Evolutionary conservation across 148 eudicot genomes (phyloP).

Genomic region (Rhododendron mucronatum): DNA sequence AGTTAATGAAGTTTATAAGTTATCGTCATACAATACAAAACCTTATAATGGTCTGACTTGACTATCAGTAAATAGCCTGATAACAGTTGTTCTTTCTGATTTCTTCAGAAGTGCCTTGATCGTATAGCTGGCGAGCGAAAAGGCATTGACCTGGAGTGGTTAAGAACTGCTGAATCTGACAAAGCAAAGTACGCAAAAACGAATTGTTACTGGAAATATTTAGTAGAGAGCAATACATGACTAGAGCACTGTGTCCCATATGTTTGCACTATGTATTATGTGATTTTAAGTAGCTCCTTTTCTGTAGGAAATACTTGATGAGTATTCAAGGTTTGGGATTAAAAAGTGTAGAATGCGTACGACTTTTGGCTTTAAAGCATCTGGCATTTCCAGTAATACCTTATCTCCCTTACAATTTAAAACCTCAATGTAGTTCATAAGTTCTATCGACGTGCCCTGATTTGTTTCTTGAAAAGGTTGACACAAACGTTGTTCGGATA

Average conservation of each 20-base stretch:
- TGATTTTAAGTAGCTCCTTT: background rate
- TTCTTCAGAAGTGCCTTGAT: slow-evolving; percentile 50
- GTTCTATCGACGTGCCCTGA: background rate
- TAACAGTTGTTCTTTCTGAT: too few relatives aligned
- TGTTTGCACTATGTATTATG: too few relatives aligned
- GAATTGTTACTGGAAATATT: background rate
- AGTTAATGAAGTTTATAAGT: too few relatives aligned
- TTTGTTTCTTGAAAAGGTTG: slow-evolving; percentile 45
- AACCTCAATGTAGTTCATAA: background rate
- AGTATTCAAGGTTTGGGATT: slow-evolving; percentile 67
- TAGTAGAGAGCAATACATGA: background rate
- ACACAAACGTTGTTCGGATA: slow-evolving; percentile 66
- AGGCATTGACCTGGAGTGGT: slow-evolving; percentile 76
- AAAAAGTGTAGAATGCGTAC: slow-evolving; percentile 28
- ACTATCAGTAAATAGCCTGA: too few relatives aligned
- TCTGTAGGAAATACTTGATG: slow-evolving; percentile 61
- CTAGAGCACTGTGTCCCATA: background rate
- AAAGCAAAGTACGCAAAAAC: slow-evolving; percentile 55
- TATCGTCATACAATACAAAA: too few relatives aligned
- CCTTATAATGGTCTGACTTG: too few relatives aligned
- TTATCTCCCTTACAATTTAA: background rate
- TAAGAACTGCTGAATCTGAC: slow-evolving; percentile 57
- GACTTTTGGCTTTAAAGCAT: slow-evolving; percentile 65
- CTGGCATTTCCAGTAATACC: slow-evolving; percentile 77
- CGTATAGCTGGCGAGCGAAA: slow-evolving; percentile 57